Conservation (phyloP, 768 basidiomycete genomes). For the Naganishia vaughanmartiniae region DNA sequence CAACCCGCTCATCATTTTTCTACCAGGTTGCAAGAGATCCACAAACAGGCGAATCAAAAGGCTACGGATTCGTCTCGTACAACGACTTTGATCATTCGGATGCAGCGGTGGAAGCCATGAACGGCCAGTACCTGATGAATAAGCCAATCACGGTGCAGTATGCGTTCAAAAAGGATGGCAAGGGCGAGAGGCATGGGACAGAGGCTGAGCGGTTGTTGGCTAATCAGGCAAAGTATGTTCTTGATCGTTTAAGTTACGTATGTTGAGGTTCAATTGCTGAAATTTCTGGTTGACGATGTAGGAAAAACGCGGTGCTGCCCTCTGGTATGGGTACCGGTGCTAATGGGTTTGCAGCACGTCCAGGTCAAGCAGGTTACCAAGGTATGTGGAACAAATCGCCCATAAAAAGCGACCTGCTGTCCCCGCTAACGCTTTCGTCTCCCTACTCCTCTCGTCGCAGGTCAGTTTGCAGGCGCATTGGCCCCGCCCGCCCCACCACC, state of each 20-base stretch:
- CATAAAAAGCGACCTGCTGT: not conserved
- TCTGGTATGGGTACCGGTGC: slow-evolving; percentile 33
- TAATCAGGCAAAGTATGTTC: slow-evolving; percentile 74
- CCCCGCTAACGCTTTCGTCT: not conserved
- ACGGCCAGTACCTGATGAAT: slow-evolving; percentile 96
- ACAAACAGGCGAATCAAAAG: slow-evolving; percentile 78
- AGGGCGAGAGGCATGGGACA: slow-evolving; percentile 95
- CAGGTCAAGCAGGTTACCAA: slow-evolving; percentile 37
- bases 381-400: slow-evolving; percentile 32
- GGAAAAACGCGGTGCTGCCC: slow-evolving; percentile 33
- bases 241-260: slow-evolving; percentile 65
- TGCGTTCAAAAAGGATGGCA: slow-evolving; percentile 98
- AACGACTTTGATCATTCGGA: slow-evolving; percentile 97
- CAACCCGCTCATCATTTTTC: not conserved
- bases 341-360: slow-evolving; percentile 24
- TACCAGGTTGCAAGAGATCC: slow-evolving; percentile 86
- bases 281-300: slow-evolving; percentile 19
- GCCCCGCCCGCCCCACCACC: slow-evolving; percentile 33
- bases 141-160: slow-evolving; percentile 96
- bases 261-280: slow-evolving; percentile 17
- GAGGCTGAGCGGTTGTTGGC: slow-evolving; percentile 94
- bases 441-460: slow-evolving; percentile 60
- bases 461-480: slow-evolving; percentile 88
- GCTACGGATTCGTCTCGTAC: slow-evolving; percentile 95
- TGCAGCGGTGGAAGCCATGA: slow-evolving; percentile 94